Evolutionary conservation across 169 alveolate genomes (phyloP).

Genomic region (Eimeria maxima): DNA sequence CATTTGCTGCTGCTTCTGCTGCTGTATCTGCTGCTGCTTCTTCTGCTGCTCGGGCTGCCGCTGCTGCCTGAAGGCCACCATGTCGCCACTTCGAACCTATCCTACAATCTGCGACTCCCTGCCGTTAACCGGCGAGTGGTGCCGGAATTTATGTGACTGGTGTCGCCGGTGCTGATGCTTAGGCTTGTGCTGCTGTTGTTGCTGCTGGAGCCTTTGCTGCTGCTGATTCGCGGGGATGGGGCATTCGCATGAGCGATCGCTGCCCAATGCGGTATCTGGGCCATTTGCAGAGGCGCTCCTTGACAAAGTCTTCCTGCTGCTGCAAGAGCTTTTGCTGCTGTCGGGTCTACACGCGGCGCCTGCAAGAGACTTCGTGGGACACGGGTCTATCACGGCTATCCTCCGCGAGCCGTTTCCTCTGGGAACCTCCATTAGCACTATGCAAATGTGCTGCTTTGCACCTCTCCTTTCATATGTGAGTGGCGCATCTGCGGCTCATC

Average conservation of each 20-base stretch:
- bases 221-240: not conserved
- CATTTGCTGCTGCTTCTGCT: not conserved
- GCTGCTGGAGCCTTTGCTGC: not conserved
- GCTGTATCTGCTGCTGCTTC: conserved; percentile 4
- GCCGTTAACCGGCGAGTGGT: not conserved
- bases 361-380: not conserved
- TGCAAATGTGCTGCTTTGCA: not conserved
- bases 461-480: not conserved
- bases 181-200: conserved; percentile 3
- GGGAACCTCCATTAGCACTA: conserved; percentile 22
- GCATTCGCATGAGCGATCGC: not conserved
- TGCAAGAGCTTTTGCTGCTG: conserved; percentile 14
- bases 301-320: not conserved
- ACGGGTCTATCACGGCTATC: not conserved
- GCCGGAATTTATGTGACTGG: conserved; percentile 7
- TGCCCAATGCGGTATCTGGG: not conserved
- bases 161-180: not conserved
- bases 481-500: not conserved
- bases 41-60: conserved; percentile 7
- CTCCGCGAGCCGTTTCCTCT: not conserved
- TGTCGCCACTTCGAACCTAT: not conserved
- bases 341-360: not conserved
- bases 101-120: not conserved
- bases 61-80: not conserved
- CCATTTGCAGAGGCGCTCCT: not conserved